A percentile compares a stretch with the other conserved stretches of the same genome.
Conservation (phyloP, 1,284 basidiomycete species). For the Cutaneotrichosporon spelunceum region DNA sequence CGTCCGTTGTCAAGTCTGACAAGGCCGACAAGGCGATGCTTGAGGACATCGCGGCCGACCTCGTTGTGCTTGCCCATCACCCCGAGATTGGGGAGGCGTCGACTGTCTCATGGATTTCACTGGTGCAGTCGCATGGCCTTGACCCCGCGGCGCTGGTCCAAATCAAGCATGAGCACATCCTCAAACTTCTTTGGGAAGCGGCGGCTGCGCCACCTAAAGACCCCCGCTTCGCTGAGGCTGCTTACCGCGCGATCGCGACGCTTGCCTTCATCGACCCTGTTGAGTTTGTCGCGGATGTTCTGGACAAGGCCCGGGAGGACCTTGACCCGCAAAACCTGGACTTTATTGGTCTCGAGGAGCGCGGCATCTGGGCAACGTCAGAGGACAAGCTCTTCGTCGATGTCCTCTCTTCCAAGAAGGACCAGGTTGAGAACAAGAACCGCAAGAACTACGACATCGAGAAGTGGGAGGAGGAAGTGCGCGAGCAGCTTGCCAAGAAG, state of each 20-base stretch:
- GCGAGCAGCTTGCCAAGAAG: constrained; percentile 75
- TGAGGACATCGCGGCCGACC: constrained; percentile 53
- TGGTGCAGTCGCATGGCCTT: constrained; percentile 64
- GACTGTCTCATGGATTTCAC: constrained; percentile 75
- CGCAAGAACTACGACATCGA: constrained; percentile 82
- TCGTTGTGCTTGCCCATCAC: constrained; percentile 72
- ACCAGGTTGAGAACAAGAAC: constrained; percentile 61
- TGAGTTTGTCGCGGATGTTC: constrained; percentile 63
- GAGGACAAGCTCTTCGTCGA: constrained; percentile 74
- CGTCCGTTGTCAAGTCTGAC: constrained; percentile 18
- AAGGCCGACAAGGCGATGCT: constrained; percentile 26
- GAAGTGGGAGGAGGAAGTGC: constrained; percentile 90
- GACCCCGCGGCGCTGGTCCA: constrained; percentile 61
- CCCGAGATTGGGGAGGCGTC: constrained; percentile 61
- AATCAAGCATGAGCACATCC: constrained; percentile 36
- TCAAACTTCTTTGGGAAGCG: constrained; percentile 41
- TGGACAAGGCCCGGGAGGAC: constrained; percentile 64
- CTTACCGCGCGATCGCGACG: constrained; percentile 70
- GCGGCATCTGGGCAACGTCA: constrained; percentile 79
- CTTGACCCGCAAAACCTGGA: constrained; percentile 61
- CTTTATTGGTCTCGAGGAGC: constrained; percentile 66
- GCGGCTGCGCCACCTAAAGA: constrained; percentile 28
- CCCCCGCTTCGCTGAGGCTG: constrained; percentile 55
- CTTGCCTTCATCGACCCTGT: constrained; percentile 73
- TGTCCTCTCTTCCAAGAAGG: constrained; percentile 64